These are phyloP conservation scores for Elaeagnus macrophylla DNA, from an alignment of 306 rosid genomes.

Conservation along the genomic window DNA sequence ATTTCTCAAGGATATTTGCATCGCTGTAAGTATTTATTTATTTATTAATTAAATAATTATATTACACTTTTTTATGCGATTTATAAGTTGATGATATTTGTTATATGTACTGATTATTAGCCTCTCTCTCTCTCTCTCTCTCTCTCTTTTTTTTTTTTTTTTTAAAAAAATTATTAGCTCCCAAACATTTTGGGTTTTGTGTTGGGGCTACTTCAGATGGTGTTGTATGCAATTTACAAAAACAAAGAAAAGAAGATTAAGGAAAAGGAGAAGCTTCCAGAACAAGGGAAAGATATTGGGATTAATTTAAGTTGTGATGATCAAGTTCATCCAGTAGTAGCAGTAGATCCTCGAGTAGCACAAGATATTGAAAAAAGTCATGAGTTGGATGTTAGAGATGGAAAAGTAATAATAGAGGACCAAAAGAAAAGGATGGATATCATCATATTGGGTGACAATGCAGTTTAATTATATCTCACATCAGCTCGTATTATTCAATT, in stretches of 20 bases:
- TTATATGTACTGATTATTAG: no score
- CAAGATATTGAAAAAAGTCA: no score
- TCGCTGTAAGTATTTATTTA: slow-evolving; percentile 47
- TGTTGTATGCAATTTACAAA: slow-evolving; percentile 48
- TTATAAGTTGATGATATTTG: no score
- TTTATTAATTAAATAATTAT: no score
- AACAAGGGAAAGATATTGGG: slow-evolving; percentile 13
- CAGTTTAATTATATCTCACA: no score
- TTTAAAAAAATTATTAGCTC: slow-evolving; percentile 20
- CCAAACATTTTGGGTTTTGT: slow-evolving; percentile 67
- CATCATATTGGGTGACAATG: no score
- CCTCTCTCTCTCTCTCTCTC: background rate
- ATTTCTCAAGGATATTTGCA: slow-evolving; percentile 57
- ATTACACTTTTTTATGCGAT: no score
- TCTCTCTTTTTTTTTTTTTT: background rate
- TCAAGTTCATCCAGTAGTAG: slow-evolving; percentile 24
- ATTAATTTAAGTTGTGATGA: slow-evolving; percentile 9
- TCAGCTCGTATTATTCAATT: no score
- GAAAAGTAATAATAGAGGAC: background rate
- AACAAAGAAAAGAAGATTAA: slow-evolving; percentile 16
- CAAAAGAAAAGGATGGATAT: no score
- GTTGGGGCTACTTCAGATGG: slow-evolving; percentile 60
- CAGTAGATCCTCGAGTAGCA: no score
- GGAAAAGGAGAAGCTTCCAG: slow-evolving; percentile 19
- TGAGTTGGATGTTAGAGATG: background rate